Evolutionary conservation across 148 eudicot genomes (phyloP).

Genomic region (Silene conica): DNA sequence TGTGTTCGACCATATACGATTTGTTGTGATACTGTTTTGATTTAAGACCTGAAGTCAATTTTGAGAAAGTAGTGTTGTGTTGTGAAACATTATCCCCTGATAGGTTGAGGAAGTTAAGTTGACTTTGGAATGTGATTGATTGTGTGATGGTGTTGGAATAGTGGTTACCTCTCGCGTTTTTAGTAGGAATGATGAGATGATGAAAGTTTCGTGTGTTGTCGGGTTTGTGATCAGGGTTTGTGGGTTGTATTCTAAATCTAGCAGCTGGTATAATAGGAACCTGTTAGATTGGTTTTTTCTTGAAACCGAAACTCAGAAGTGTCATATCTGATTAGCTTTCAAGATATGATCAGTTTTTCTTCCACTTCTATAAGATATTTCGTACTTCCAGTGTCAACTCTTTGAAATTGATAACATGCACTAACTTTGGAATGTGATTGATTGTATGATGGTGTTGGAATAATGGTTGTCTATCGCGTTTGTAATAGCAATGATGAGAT

Average conservation of each 20-base stretch:
- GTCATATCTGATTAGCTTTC: no score
- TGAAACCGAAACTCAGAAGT: background rate
- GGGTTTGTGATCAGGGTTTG: background rate
- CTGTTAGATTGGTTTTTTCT: background rate
- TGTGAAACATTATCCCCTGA: background rate
- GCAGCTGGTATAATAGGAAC: background rate
- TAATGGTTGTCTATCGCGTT: no score
- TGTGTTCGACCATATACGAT: background rate
- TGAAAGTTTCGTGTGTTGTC: background rate
- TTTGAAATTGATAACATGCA: background rate
- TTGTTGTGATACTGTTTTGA: background rate
- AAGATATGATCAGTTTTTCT: no score
- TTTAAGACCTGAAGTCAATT: no score
- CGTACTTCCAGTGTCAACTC: background rate
- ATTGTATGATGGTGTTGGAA: no score
- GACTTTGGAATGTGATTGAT: constrained; percentile 15
- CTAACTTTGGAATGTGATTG: no score
- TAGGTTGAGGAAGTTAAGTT: constrained; percentile 4
- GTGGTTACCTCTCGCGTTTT: background rate
- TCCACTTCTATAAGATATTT: no score
- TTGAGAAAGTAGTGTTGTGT: background rate
- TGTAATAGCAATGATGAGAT: no score
- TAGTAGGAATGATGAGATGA: background rate
- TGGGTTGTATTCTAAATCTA: background rate
- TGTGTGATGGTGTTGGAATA: background rate